Evolutionary conservation across 768 basidiomycete species (phyloP).

Genomic region (Phaffia tasmanica): DNA sequence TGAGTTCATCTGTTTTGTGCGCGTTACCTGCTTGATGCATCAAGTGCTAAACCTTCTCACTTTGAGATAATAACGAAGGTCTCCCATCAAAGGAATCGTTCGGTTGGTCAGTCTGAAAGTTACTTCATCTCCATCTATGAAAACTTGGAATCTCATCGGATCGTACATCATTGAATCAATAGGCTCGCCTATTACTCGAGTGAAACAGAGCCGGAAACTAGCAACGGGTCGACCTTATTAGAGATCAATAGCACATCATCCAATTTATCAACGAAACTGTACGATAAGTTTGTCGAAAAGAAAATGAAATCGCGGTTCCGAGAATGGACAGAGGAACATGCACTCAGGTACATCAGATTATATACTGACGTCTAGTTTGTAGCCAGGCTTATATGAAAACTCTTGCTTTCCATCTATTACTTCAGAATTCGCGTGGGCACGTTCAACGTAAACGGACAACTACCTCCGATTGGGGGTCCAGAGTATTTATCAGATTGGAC

Average conservation of each 20-base stretch:
- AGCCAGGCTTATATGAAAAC: neutral
- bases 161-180: neutral
- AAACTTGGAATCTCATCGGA: neutral
- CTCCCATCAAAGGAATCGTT: neutral
- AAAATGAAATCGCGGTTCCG: neutral
- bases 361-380: neutral
- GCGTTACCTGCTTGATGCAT: neutral
- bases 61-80: neutral
- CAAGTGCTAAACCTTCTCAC: too few species aligned
- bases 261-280: neutral
- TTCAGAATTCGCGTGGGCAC: neutral
- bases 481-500: neutral
- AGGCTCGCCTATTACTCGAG: too few species aligned
- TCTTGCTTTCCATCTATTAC: neutral
- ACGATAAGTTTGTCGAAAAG: slow-evolving; percentile 6
- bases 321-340: neutral
- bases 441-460: slow-evolving; percentile 17
- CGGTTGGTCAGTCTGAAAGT: neutral
- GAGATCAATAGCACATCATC: neutral
- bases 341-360: neutral
- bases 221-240: neutral
- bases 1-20: neutral
- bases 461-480: slow-evolving; percentile 1
- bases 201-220: too few species aligned
- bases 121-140: neutral